Evolutionary conservation across 1,284 basidiomycete species (phyloP), one percentile per base, ranked within the genome.

Genomic region (Boletus sp.): DNA sequence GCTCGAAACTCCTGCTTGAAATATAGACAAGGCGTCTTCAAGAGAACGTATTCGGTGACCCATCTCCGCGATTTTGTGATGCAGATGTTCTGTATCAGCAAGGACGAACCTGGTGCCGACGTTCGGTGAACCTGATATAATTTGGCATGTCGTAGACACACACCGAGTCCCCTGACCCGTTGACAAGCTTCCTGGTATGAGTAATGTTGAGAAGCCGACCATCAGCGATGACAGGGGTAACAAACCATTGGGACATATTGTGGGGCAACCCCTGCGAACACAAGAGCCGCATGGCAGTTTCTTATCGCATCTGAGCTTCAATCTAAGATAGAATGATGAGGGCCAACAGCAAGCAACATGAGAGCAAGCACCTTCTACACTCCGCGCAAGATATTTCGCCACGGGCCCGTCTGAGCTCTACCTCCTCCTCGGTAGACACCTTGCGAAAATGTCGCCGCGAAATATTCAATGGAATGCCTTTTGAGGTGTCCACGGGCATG

Each of bases 301-400:
- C 64, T 81, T 83, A 64, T 84, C 82, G 54, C 83, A 85, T 61
- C 82, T 85, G 19, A 86, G 71, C 61, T 85, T 85, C 49, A 86
- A 67, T 40, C 81, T 82, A 40, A 1, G 38, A 40, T 3, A 36
- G n/a, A 37, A 35, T 4, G 34, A 44, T 49, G 41, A 54, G 46
- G 13, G n/a, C 20, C 33, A 16, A 40, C 32, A 42, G 23, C 40
- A 32, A 48, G 44, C 6, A 19, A 22, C 2, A 25, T 5, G 33
- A 44, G 32, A 48, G 17, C 16, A 17, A 38, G 8, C 34, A 61
- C 61, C 78, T 68, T 65, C 78, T 66, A 58, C 77, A 80, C 59
- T 80, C 77, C 42, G 78, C 78, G 52, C 77, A 80, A 12, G 77
- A 78, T 44, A 80, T 75, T 69, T 80, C 77, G 37, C 77, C 77